These are phyloP conservation scores for Clitocybe nebularis DNA, from an alignment of 1,284 basidiomycete species.

Conservation along the genomic window DNA sequence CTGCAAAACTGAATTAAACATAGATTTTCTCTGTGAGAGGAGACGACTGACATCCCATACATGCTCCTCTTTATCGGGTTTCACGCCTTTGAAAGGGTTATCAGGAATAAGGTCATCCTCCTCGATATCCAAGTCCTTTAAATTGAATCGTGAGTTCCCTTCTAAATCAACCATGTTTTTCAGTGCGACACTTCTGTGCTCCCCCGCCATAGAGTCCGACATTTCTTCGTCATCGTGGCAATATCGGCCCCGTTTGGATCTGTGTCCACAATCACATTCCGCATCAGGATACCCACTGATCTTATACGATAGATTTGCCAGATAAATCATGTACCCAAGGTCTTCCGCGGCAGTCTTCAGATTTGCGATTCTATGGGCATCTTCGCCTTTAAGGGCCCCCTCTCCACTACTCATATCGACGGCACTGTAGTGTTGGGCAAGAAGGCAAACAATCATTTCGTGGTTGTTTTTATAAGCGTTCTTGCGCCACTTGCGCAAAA, in stretches of 20 bases:
- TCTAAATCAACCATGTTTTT: conserved; percentile 34
- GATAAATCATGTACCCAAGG: conserved; percentile 23
- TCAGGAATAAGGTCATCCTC: conserved; percentile 30
- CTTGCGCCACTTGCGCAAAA: conserved; percentile 29
- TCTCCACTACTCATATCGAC: conserved; percentile 20
- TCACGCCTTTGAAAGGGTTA: conserved; percentile 27
- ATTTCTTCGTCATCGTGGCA: conserved; percentile 20
- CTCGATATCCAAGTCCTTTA: conserved; percentile 21
- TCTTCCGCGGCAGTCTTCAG: conserved; percentile 24
- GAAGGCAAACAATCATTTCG: conserved; percentile 25
- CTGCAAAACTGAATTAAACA: conserved; percentile 11
- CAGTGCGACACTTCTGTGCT: conserved; percentile 25
- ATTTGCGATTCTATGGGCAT: conserved; percentile 24
- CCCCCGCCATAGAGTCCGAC: conserved; percentile 25
- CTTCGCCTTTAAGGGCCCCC: conserved; percentile 28
- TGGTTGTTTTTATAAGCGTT: conserved; percentile 12
- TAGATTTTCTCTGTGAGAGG: neutral
- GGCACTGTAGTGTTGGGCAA: conserved; percentile 28
- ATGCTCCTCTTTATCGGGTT: conserved; percentile 35
- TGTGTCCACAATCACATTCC: conserved; percentile 12
- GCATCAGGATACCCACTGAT: conserved; percentile 30
- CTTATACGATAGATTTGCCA: conserved; percentile 35
- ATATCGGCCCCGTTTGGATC: conserved; percentile 16
- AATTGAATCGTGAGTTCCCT: conserved; percentile 20
- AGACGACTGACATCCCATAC: conserved; percentile 34